Base-by-base conservation (phyloP, 495 filamentous ascomycete genomes). In the Aspergillus affinis region DNA sequence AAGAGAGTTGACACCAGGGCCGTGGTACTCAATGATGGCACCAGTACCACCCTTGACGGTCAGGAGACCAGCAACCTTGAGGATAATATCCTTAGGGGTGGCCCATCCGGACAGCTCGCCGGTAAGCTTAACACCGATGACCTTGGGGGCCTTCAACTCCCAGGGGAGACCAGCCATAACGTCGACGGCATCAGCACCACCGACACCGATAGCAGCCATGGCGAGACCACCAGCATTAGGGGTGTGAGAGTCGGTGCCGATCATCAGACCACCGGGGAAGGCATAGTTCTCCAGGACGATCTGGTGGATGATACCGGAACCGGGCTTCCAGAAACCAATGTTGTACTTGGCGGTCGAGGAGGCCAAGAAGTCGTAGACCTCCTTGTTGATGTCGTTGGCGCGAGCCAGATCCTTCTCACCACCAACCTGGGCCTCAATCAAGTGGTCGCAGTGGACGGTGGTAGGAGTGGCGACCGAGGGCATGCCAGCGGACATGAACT, bases 401-500 rank as follows among this genome's bases (percentile, higher is more conserved):
- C 94, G 86, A 55, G 86, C 90, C 67, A 98, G 82, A 89, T 98
- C 94, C 84, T 97, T 93, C 51, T 83, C 87, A 69, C 95, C 94
- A 70, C 94, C 94, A 71, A 92, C 72, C 81, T 97, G 93, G 62
- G 93, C 94, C 82, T 98, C 94, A 77, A 98, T 98, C 84, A 98
- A 86, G 83, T 98, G 94, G 76, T 98, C 94, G 74, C 95, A 98
- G 85, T 98, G 94, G 65, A 98, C 95, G 26, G 94, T 98, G 63
- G 91, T 88, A 46, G 94, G 94, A 61, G 95, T 98, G 47, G 91
- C 91, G 59, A 98, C 95, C 44, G 88, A 88, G 60, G 90, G 88
- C 88, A 98, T 91, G 72, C 92, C 92, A 62, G 95, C 94, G 53
- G 91, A 96, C 92, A 98, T 98, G 83, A 98, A 98, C 82, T 98